Evolutionary conservation across 1,284 basidiomycete species (phyloP).

Genomic region (Fomitiporia mediterranea): DNA sequence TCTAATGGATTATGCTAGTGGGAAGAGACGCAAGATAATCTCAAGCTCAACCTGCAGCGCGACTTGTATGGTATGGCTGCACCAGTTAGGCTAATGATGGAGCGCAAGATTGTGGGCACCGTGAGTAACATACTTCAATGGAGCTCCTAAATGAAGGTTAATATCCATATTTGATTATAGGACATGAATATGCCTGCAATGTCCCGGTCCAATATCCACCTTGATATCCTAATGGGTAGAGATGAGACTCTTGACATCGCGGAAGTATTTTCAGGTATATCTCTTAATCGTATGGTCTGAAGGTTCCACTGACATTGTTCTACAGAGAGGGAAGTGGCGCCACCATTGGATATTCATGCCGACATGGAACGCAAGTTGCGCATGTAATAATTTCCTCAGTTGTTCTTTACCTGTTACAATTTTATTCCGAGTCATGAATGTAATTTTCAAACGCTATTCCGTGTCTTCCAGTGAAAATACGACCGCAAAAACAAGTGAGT

Average conservation of each 20-base stretch:
- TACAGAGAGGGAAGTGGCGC: conserved; percentile 4
- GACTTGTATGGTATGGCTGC: conserved; percentile 85
- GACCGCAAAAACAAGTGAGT: no score
- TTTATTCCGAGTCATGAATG: not conserved
- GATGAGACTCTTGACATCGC: conserved; percentile 75
- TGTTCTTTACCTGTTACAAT: not conserved
- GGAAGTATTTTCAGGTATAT: conserved; percentile 71
- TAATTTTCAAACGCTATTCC: not conserved
- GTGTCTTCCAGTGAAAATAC: no score
- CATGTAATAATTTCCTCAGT: conserved; percentile 2
- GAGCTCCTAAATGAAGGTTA: not conserved
- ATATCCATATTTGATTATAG: conserved; percentile 34
- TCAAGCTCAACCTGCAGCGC: conserved; percentile 82
- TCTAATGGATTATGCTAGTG: conserved; percentile 51
- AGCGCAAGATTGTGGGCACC: conserved; percentile 78
- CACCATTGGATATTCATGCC: conserved; percentile 18
- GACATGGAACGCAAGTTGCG: conserved; percentile 21
- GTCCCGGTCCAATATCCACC: conserved; percentile 71
- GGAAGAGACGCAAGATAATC: conserved; percentile 87
- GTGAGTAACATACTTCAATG: conserved; percentile 42
- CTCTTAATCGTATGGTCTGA: not conserved
- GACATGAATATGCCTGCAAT: conserved; percentile 60
- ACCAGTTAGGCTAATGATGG: conserved; percentile 90
- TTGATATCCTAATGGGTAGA: conserved; percentile 88
- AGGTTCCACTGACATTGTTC: not conserved